Conservation (phyloP, 768 basidiomycete species). For the Russula griseocarnosa region DNA sequence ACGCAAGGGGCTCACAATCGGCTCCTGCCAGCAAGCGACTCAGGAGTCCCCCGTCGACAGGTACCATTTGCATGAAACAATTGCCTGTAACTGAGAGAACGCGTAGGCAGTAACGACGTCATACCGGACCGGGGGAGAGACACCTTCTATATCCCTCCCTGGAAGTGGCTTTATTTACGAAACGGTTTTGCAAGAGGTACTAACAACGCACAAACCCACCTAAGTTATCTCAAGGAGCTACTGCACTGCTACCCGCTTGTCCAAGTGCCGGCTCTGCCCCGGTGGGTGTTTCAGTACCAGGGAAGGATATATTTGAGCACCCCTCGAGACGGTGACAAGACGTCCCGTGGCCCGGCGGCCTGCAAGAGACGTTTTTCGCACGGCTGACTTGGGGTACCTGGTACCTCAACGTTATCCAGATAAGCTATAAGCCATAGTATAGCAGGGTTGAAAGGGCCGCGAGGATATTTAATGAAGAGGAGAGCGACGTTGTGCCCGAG, state of each 20-base stretch:
- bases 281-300: neutral
- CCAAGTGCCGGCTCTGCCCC: neutral
- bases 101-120: neutral
- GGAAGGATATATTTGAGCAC: neutral
- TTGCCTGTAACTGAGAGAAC: neutral
- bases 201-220: neutral
- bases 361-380: neutral
- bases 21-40: neutral
- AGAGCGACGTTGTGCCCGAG: neutral
- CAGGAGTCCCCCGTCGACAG: neutral
- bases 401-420: neutral
- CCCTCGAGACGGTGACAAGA: no score
- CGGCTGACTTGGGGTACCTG: neutral
- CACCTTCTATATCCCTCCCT: neutral
- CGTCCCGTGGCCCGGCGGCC: no score
- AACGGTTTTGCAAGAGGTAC: neutral
- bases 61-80: neutral
- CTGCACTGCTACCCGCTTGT: neutral
- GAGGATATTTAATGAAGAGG: neutral
- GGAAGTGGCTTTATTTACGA: neutral
- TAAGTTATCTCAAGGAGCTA: neutral
- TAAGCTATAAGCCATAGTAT: neutral
- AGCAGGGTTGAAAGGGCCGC: neutral
- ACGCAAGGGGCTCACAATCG: neutral
- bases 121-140: neutral